Evolutionary conservation across 129 eudicot genomes (phyloP).

Genomic region (Arctium minus): DNA sequence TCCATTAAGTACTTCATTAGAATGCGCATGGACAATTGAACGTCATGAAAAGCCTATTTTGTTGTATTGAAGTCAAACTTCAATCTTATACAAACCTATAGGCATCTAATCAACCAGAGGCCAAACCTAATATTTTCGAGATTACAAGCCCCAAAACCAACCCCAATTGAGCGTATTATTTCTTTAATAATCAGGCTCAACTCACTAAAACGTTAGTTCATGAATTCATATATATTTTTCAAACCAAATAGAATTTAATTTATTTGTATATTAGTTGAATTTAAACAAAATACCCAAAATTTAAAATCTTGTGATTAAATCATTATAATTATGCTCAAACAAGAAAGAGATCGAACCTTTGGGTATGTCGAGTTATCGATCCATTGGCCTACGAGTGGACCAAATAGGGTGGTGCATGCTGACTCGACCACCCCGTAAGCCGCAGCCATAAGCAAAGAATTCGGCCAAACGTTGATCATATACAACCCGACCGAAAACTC

Average conservation of each 20-base stretch:
- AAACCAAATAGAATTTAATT: background rate
- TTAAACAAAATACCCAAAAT: background rate
- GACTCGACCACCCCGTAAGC: slow-evolving; percentile 85
- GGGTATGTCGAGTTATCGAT: slow-evolving; percentile 69
- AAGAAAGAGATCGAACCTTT: slow-evolving; percentile 43
- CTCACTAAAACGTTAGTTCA: background rate
- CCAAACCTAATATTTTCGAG: too few relatives aligned
- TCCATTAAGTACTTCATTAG: too few relatives aligned
- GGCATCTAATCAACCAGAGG: too few relatives aligned
- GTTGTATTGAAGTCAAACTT: too few relatives aligned
- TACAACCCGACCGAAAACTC: slow-evolving; percentile 93
- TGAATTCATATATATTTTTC: background rate
- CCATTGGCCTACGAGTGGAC: slow-evolving; percentile 78
- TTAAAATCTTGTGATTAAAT: background rate
- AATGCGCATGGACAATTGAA: too few relatives aligned
- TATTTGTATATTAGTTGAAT: background rate
- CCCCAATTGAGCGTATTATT: too few relatives aligned
- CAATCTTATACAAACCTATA: too few relatives aligned
- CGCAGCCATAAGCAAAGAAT: slow-evolving; percentile 84
- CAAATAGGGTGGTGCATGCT: slow-evolving; percentile 71
- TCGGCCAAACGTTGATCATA: slow-evolving; percentile 93
- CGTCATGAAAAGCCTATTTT: too few relatives aligned
- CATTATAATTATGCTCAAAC: background rate
- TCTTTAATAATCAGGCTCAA: background rate
- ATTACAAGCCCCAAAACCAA: too few relatives aligned